These are phyloP conservation scores for Coffea eugenioides DNA, from an alignment of 257 asterid species.

Conservation along the genomic window DNA sequence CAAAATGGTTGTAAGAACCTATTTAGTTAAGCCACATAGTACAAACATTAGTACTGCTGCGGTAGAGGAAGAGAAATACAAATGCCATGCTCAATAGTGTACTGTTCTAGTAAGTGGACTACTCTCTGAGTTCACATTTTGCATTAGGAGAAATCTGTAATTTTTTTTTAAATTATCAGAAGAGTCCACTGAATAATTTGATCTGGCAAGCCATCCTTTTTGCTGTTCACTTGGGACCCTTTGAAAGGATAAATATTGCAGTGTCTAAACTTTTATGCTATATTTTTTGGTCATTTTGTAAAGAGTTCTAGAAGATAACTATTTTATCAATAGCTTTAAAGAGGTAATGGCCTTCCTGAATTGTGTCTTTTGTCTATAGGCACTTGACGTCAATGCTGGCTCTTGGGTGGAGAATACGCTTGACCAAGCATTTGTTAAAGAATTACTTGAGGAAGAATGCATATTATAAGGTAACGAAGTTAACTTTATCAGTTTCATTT, in stretches of 20 bases:
- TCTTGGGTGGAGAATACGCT: slow-evolving; percentile 98
- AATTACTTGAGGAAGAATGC: slow-evolving; percentile 85
- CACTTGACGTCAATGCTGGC: slow-evolving; percentile 87
- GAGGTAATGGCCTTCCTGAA: background rate
- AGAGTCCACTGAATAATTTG: too few species aligned
- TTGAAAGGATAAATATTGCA: background rate
- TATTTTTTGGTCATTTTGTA: background rate
- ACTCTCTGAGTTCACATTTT: background rate
- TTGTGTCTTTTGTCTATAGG: slow-evolving; percentile 35
- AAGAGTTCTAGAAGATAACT: background rate
- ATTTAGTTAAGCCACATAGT: background rate
- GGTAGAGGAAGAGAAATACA: background rate
- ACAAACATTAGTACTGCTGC: background rate
- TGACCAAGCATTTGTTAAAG: slow-evolving; percentile 80
- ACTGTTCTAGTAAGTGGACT: background rate
- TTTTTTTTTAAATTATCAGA: too few species aligned
- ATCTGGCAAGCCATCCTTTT: background rate
- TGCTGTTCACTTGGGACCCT: background rate
- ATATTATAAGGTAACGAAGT: slow-evolving; percentile 72
- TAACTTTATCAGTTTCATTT: background rate
- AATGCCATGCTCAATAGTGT: background rate
- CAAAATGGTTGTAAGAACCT: background rate
- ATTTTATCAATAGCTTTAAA: background rate
- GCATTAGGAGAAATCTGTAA: too few species aligned
- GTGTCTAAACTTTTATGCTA: background rate